phyloP scores from a whole-genome alignment of 2,329 filamentous ascomycete genomes.

The Aspergillus pseudoviridinutans region DNA sequence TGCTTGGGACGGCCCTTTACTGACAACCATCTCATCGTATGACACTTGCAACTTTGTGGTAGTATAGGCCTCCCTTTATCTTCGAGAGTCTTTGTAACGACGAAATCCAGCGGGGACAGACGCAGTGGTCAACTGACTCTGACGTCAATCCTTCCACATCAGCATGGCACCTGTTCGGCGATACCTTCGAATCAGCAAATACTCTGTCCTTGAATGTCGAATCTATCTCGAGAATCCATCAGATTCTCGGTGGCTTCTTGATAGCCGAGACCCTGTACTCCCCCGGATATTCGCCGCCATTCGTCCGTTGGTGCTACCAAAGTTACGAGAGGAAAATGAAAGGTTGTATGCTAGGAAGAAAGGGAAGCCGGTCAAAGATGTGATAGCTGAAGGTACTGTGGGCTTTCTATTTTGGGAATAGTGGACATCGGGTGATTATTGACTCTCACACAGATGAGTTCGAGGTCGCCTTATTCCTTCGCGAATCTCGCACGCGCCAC shows the following conservation, averaged over 20 bases:
- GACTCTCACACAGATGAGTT: slow-evolving; percentile 68
- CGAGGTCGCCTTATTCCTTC: slow-evolving; percentile 90
- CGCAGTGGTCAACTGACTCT: neutral
- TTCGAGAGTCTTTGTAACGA: neutral
- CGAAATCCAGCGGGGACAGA: neutral
- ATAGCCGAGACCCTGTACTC: slow-evolving; percentile 71
- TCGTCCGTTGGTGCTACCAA: slow-evolving; percentile 80
- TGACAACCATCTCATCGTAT: neutral
- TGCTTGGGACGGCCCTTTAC: neutral
- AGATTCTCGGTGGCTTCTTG: slow-evolving; percentile 76
- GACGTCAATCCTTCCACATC: neutral
- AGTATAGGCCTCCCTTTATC: no score
- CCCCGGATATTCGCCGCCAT: slow-evolving; percentile 80
- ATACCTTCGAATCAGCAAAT: slow-evolving; percentile 87
- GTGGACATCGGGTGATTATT: neutral
- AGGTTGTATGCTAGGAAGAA: slow-evolving; percentile 62
- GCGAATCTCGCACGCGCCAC: slow-evolving; percentile 78
- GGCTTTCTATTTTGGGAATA: neutral
- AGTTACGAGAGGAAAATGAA: slow-evolving; percentile 79
- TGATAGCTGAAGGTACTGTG: slow-evolving; percentile 67
- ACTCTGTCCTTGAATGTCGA: slow-evolving; percentile 92
- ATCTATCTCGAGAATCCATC: slow-evolving; percentile 93
- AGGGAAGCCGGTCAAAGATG: slow-evolving; percentile 81
- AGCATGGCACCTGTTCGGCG: slow-evolving; percentile 84
- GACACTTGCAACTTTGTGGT: no score